Percentiles rank a stretch among this genome's conserved stretches.
These are phyloP conservation scores for Primulina tabacum DNA, from an alignment of 257 asterid species.

Conservation along the genomic window DNA sequence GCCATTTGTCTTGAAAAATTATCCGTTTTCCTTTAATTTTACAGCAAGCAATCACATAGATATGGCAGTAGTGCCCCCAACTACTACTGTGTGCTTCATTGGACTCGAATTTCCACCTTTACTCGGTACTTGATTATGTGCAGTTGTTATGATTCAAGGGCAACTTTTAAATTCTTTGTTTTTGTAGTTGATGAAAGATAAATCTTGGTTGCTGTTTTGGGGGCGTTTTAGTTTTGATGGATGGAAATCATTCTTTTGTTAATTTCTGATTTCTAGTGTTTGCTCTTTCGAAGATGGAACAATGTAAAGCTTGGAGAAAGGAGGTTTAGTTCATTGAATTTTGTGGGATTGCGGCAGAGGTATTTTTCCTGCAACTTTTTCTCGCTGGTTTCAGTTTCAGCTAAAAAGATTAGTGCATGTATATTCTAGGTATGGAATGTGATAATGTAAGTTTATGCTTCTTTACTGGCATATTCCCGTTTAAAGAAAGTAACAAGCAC, in stretches of 20 bases:
- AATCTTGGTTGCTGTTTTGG: slow-evolving; percentile 17
- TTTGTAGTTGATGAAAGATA: neutral
- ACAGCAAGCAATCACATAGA: neutral
- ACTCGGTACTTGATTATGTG: neutral
- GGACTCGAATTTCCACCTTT: neutral
- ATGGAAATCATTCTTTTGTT: neutral
- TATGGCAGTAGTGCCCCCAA: neutral
- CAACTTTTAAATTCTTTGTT: neutral
- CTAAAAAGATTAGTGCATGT: neutral
- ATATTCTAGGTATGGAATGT: neutral
- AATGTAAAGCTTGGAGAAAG: slow-evolving; percentile 30
- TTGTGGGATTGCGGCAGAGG: slow-evolving; percentile 48
- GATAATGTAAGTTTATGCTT: neutral
- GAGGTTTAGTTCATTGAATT: slow-evolving; percentile 30
- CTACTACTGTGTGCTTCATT: neutral
- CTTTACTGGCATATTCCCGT: slow-evolving; percentile 7
- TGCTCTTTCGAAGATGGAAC: slow-evolving; percentile 36
- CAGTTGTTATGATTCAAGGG: neutral
- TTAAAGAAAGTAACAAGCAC: neutral
- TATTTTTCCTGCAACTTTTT: slow-evolving; percentile 16
- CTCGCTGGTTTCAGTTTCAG: neutral
- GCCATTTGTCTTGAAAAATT: neutral
- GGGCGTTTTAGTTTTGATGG: neutral
- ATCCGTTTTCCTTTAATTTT: neutral
- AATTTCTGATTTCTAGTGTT: slow-evolving; percentile 25